Conservation (phyloP, 176 grass and related monocot genomes). For the Oryza nivara region DNA sequence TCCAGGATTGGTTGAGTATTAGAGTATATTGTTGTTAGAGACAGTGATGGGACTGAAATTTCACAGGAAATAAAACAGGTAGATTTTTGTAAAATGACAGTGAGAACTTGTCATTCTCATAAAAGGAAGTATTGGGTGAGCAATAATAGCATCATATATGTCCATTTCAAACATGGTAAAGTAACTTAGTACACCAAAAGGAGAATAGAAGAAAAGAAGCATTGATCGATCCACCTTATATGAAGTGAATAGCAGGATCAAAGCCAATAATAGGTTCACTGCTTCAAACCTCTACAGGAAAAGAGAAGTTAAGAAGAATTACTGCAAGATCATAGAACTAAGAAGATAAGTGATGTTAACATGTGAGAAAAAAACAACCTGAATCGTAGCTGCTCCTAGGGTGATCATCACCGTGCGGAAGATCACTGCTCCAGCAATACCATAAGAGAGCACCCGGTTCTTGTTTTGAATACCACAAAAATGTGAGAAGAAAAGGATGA, state of each 20-base stretch:
- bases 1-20: slow-evolving; percentile 1
- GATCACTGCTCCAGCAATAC: slow-evolving; percentile 92
- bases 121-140: slow-evolving; percentile 29
- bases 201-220: slow-evolving; percentile 25
- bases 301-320: slow-evolving; percentile 31
- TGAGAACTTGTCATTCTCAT: slow-evolving; percentile 13
- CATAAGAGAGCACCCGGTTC: slow-evolving; percentile 93
- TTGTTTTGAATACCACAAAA: slow-evolving; percentile 49
- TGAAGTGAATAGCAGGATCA: slow-evolving; percentile 86
- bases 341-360: slow-evolving; percentile 11
- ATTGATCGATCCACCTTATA: slow-evolving; percentile 67
- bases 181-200: not conserved
- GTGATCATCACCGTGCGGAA: slow-evolving; percentile 85
- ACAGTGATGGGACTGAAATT: not conserved
- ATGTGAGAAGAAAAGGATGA: slow-evolving; percentile 39
- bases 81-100: slow-evolving; percentile 20
- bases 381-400: slow-evolving; percentile 78
- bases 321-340: slow-evolving; percentile 5
- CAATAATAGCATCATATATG: slow-evolving; percentile 10
- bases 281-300: slow-evolving; percentile 89
- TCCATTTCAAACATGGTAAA: slow-evolving; percentile 10
- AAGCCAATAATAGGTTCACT: slow-evolving; percentile 86
- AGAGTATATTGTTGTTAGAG: slow-evolving; percentile 10
- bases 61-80: slow-evolving; percentile 8
- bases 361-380: slow-evolving; percentile 59